Base-by-base conservation (phyloP, 176 grass and related monocot genomes). In the Pontederia paniculata region DNA sequence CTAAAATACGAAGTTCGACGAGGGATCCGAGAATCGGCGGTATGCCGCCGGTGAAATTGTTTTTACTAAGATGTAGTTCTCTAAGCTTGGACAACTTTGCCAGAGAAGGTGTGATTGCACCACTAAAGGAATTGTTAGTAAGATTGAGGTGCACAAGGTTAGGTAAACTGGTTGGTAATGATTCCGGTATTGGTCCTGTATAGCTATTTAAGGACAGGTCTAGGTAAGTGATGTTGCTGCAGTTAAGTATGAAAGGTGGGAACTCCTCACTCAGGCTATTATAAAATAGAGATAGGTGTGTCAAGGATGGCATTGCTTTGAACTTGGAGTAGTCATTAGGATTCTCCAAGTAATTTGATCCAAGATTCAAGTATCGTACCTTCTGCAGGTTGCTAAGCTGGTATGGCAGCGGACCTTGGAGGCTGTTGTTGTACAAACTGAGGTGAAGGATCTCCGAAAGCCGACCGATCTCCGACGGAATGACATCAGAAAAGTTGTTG, bases 341-440 rank as follows among this genome's bases (percentile, higher is more conserved):
- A 19, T 60, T 55, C 42, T 67, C 79, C 23, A 94, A 72, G 76
- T 8, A 75, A 73, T 88, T 88, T 18, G 46, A 16, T 0, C 80
- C 69, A 2, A 94, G 76, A 64, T 94, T 70, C 22, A 94, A 67
- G 11, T 78, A 55, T 5, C 16, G 43, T 57, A 87, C 47, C 70
- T 57, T 77, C 9, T 70, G 73, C 3, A 87, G 88, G 5, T 12
- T 42, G 17, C 70, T 94, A 2, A 94, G 73, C 74, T 81, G 75
- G 48, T 58, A 17, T 6, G 88, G 88, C 28, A 81, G 66, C 9
- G 42, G 60, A 12, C 64, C 83, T 28, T 0, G 54, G 48, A 94
- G 71, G 72, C 62, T 83, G 69, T 94, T 94, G 76, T 83, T 78
- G 77, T 67, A 80, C 62, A 94, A 76, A 2, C 76, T 73, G 1